These are phyloP conservation scores for Durio zibethinus DNA, from an alignment of 345 rosid species.

Conservation along the genomic window DNA sequence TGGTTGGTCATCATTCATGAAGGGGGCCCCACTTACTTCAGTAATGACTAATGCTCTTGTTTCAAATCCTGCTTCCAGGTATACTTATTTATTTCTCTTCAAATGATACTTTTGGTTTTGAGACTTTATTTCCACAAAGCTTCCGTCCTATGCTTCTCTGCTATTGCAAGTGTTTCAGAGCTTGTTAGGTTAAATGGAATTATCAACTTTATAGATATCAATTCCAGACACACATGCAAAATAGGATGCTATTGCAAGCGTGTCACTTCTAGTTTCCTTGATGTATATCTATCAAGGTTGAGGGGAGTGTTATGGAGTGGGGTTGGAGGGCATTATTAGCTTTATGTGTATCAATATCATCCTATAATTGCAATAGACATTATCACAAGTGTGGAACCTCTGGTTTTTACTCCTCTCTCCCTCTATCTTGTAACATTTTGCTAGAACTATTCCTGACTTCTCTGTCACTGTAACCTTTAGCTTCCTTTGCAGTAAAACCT, in stretches of 20 bases:
- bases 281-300: neutral
- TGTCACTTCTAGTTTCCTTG: constrained; percentile 1
- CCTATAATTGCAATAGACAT: neutral
- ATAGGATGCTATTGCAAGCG: neutral
- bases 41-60: constrained; percentile 66
- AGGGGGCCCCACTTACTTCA: constrained; percentile 69
- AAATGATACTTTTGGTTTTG: neutral
- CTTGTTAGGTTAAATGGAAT: neutral
- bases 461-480: neutral
- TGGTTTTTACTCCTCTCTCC: neutral
- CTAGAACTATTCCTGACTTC: neutral
- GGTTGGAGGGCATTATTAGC: neutral
- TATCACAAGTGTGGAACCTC: neutral
- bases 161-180: neutral
- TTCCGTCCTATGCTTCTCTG: neutral
- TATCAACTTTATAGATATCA: neutral
- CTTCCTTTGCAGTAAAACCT: neutral
- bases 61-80: constrained; percentile 94
- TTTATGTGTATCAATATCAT: neutral
- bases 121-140: neutral
- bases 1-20: constrained; percentile 86
- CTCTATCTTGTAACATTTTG: neutral
- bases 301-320: neutral
- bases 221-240: neutral
- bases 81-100: constrained; percentile 19